These are phyloP conservation scores for Bruguiera parviflora DNA, from an alignment of 345 rosid species.

Conservation along the genomic window DNA sequence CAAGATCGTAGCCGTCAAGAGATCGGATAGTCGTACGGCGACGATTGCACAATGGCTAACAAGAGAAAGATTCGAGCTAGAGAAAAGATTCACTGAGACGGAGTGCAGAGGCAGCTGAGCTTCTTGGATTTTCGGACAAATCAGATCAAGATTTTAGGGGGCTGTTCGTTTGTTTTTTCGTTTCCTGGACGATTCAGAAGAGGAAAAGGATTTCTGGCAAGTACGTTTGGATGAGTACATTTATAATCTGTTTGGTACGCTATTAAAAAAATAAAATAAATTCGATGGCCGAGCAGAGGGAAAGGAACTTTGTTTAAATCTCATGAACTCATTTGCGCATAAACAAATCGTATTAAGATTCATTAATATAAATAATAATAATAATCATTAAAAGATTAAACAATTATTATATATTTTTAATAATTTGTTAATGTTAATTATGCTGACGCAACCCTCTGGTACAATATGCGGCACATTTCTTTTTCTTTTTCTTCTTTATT, in stretches of 20 bases:
- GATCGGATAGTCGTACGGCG: constrained; percentile 19
- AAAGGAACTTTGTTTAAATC: constrained; percentile 33
- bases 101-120: neutral
- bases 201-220: neutral
- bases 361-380: too few species aligned
- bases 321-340: too few species aligned
- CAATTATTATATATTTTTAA: too few species aligned
- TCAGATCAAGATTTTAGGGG: constrained; percentile 36
- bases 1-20: constrained; percentile 19
- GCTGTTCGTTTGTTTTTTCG: neutral
- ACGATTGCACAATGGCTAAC: neutral
- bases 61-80: too few species aligned
- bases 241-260: neutral
- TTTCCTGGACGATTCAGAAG: neutral
- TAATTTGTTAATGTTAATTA: too few species aligned
- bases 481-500: too few species aligned
- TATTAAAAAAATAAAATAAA: constrained; percentile 9
- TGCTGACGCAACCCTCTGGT: too few species aligned
- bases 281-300: constrained; percentile 30
- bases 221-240: neutral
- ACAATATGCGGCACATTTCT: too few species aligned
- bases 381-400: too few species aligned
- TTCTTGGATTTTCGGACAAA: constrained; percentile 14
- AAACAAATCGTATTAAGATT: too few species aligned
- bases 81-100: too few species aligned